phyloP scores from a whole-genome alignment of 2,329 filamentous ascomycete genomes.

The Ilyonectria sp. region DNA sequence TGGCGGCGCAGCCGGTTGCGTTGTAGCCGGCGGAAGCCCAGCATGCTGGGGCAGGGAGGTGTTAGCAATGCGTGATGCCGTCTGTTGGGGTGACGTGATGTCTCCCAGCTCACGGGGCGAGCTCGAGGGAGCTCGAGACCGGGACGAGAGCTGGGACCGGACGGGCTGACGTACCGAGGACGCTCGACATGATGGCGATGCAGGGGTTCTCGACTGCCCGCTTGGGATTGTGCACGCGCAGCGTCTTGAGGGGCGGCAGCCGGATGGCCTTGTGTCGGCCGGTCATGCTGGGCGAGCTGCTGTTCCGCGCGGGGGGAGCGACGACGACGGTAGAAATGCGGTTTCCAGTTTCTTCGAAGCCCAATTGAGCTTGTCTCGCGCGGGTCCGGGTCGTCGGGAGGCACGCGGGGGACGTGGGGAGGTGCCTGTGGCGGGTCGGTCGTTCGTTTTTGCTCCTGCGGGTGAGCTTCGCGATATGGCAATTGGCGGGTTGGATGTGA shows the following conservation, averaged over 20 bases:
- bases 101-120: no score
- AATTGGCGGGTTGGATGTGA: constrained; percentile 30
- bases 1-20: constrained; percentile 69
- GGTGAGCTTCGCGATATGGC: constrained; percentile 25
- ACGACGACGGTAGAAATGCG: background rate
- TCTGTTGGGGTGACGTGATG: no score
- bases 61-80: background rate
- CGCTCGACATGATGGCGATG: constrained; percentile 69
- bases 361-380: constrained; percentile 28
- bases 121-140: background rate
- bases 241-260: constrained; percentile 69
- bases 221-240: constrained; percentile 70
- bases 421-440: background rate
- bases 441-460: constrained; percentile 16
- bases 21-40: constrained; percentile 86
- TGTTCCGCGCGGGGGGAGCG: background rate
- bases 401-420: background rate
- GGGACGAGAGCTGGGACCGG: background rate
- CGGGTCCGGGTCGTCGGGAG: background rate
- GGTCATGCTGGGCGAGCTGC: constrained; percentile 56
- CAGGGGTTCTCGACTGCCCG: constrained; percentile 67
- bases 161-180: constrained; percentile 62
- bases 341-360: background rate
- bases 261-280: constrained; percentile 66
- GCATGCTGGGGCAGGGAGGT: constrained; percentile 70